Conservation (phyloP, 257 asterid species). For the Ligustrum vulgare region DNA sequence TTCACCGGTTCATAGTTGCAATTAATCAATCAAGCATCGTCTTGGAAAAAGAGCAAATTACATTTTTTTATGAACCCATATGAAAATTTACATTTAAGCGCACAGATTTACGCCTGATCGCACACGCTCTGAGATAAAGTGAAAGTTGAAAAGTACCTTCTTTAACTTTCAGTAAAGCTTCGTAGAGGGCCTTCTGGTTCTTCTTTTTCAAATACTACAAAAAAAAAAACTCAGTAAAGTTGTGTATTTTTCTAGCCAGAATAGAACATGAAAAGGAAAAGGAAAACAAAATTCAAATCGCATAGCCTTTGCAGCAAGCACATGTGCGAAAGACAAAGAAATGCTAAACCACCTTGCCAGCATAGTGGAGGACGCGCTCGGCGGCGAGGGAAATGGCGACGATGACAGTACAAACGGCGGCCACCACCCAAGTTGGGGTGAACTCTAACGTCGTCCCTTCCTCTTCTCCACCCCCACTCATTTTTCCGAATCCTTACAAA, state of each 20-base stretch:
- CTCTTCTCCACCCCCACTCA: conserved; percentile 67
- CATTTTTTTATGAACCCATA: not conserved
- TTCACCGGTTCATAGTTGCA: conserved; percentile 20
- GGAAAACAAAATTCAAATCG: not conserved
- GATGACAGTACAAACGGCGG: conserved; percentile 44
- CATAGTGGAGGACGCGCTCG: conserved; percentile 38
- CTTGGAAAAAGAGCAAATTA: not conserved
- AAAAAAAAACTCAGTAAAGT: conserved; percentile 12
- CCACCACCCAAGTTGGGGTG: conserved; percentile 83
- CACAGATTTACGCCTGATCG: not conserved
- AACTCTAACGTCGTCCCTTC: conserved; percentile 64
- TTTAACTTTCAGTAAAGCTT: conserved; percentile 67
- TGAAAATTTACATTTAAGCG: no score
- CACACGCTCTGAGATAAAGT: not conserved
- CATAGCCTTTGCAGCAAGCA: not conserved
- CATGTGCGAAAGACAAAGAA: not conserved
- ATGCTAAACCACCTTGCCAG: conserved; percentile 57
- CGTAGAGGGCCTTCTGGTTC: conserved; percentile 45
- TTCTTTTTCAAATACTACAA: conserved; percentile 44
- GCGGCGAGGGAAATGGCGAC: conserved; percentile 36
- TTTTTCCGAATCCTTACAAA: conserved; percentile 25
- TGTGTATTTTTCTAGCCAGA: not conserved
- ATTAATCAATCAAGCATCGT: conserved; percentile 13
- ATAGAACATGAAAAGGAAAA: not conserved
- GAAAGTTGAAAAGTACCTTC: conserved; percentile 47